Conservation (phyloP, 768 basidiomycete species). For the Serendipita sp. region DNA sequence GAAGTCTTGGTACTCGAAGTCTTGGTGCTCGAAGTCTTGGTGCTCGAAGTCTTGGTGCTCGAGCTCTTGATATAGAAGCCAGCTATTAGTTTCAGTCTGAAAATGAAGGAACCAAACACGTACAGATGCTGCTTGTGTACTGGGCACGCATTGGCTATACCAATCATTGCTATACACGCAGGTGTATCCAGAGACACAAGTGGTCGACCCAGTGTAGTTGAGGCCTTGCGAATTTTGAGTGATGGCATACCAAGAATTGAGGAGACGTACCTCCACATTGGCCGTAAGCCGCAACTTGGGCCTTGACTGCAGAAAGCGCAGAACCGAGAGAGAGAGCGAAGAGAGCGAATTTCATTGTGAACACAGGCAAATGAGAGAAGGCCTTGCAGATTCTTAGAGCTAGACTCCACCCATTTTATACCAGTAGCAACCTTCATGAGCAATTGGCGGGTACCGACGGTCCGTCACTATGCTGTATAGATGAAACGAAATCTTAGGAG, state of each 20-base stretch:
- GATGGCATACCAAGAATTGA: not conserved
- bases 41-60: too few species aligned
- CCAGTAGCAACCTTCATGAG: not conserved
- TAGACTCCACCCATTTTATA: not conserved
- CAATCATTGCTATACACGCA: slow-evolving; percentile 1
- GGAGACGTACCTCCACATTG: not conserved
- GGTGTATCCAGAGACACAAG: slow-evolving; percentile 1
- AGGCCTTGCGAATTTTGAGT: not conserved
- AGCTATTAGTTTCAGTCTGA: too few species aligned
- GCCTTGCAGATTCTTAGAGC: not conserved
- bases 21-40: not conserved
- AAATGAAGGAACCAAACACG: too few species aligned
- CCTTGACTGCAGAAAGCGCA: not conserved
- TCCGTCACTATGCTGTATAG: too few species aligned
- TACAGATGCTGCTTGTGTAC: not conserved
- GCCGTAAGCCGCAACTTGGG: not conserved
- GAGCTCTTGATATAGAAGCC: too few species aligned
- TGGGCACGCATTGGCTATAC: not conserved
- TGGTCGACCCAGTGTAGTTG: not conserved
- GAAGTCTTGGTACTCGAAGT: not conserved
- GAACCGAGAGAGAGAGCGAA: not conserved
- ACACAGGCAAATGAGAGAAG: not conserved
- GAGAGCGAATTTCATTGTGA: not conserved
- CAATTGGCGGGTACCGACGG: not conserved
- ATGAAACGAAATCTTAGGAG: too few species aligned